phyloP scores from a whole-genome alignment of 495 filamentous ascomycete genomes.

The Aspergillus olivimuriae region DNA sequence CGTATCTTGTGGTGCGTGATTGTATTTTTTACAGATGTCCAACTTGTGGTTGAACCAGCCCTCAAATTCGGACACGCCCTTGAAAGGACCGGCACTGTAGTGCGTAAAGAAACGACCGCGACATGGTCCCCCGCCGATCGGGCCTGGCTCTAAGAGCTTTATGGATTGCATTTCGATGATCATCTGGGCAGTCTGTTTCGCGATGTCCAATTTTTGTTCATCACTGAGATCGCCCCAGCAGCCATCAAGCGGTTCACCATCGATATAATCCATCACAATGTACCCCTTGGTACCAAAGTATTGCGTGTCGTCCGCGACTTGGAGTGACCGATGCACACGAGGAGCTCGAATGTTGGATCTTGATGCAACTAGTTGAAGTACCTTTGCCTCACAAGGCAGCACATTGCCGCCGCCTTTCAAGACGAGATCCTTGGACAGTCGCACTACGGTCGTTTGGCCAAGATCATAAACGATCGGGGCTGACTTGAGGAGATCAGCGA shows the following conservation, averaged over 20 bases:
- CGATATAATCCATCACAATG: slow-evolving; percentile 31
- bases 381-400: slow-evolving; percentile 13
- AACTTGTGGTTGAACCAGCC: not conserved
- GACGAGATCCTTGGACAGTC: slow-evolving; percentile 12
- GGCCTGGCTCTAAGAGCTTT: not conserved
- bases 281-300: slow-evolving; percentile 22
- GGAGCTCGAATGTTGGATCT: too few species aligned
- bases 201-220: slow-evolving; percentile 12
- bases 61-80: not conserved
- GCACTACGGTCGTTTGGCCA: slow-evolving; percentile 13
- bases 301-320: slow-evolving; percentile 14
- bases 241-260: slow-evolving; percentile 18
- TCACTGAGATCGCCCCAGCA: slow-evolving; percentile 18
- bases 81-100: not conserved
- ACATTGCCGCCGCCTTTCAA: slow-evolving; percentile 17
- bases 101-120: not conserved
- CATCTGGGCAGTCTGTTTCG: slow-evolving; percentile 7
- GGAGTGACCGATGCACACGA: slow-evolving; percentile 16
- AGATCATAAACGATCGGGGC: slow-evolving; percentile 9
- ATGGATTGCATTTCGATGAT: not conserved
- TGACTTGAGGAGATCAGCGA: slow-evolving; percentile 16
- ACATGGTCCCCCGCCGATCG: not conserved
- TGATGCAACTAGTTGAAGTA: too few species aligned
- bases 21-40: not conserved
- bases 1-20: slow-evolving; percentile 3